phyloP scores from a whole-genome alignment of 345 rosid genomes.

The Rubroshorea leprosula region DNA sequence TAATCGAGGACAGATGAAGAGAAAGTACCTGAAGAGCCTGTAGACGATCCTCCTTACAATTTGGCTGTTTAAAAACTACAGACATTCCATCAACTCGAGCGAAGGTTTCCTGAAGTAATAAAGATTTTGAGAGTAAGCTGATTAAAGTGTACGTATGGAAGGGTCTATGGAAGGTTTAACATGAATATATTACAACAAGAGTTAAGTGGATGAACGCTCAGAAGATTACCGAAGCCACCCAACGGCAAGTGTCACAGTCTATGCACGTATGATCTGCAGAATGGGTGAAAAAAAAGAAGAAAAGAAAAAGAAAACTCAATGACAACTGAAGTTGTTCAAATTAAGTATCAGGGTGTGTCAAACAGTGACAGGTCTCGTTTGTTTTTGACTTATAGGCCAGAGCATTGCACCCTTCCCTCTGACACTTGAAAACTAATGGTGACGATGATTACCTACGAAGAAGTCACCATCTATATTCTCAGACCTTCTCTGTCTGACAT shows the following conservation, averaged over 20 bases:
- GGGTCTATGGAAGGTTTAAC: not conserved
- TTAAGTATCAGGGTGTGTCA: no score
- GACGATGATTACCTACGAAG: slow-evolving; percentile 34
- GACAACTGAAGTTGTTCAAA: no score
- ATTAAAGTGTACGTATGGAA: no score
- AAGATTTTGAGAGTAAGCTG: no score
- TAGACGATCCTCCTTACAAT: slow-evolving; percentile 36
- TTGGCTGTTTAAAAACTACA: slow-evolving; percentile 57
- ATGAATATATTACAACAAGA: not conserved
- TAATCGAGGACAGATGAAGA: not conserved
- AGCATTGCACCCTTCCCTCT: no score
- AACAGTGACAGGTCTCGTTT: no score
- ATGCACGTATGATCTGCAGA: slow-evolving; percentile 51
- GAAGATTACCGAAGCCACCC: slow-evolving; percentile 62
- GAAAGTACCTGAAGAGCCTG: slow-evolving; percentile 55
- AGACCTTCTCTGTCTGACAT: slow-evolving; percentile 26
- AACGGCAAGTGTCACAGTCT: slow-evolving; percentile 70
- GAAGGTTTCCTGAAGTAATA: slow-evolving; percentile 37
- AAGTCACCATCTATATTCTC: slow-evolving; percentile 55
- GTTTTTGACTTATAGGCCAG: no score
- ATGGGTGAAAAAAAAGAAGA: slow-evolving; percentile 1
- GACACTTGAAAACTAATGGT: no score
- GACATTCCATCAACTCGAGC: slow-evolving; percentile 42
- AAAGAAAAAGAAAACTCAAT: not conserved
- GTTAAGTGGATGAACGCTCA: not conserved